A percentile compares a stretch with the other conserved stretches of the same genome.
Evolutionary conservation across 2,329 filamentous ascomycete genomes (phyloP).

Genomic region (Keithomyces neogunnii): DNA sequence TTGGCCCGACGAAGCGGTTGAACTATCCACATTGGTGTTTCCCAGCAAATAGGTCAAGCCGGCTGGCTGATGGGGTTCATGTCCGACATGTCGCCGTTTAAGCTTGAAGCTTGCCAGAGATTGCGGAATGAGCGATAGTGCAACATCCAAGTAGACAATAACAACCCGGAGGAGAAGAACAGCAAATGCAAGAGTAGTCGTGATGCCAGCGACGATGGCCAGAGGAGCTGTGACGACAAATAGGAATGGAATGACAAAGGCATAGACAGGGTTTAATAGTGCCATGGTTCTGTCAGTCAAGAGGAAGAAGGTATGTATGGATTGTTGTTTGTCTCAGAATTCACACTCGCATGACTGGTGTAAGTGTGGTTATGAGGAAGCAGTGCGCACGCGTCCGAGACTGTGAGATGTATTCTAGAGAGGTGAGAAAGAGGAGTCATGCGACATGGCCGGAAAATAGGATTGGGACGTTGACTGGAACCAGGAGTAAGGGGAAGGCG

Average conservation of each 20-base stretch:
- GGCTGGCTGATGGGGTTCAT: conserved; percentile 2
- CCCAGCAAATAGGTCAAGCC: conserved; percentile 11
- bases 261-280: conserved; percentile 44
- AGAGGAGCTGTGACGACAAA: conserved; percentile 55
- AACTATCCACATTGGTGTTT: conserved; percentile 12
- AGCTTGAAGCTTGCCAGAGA: conserved; percentile 37
- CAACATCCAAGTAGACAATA: conserved; percentile 56
- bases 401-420: background rate
- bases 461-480: background rate
- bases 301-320: background rate
- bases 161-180: conserved; percentile 52
- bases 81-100: conserved; percentile 15
- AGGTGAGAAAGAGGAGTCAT: background rate
- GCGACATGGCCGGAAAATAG: background rate
- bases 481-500: background rate
- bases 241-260: conserved; percentile 53
- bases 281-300: conserved; percentile 31
- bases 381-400: background rate
- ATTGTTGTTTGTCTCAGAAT: background rate
- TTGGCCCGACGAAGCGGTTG: conserved; percentile 5
- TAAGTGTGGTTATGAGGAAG: background rate
- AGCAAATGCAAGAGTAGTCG: conserved; percentile 52
- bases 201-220: conserved; percentile 53
- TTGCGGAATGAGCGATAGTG: conserved; percentile 46
- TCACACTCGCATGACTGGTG: background rate